A percentile compares a stretch with the other conserved stretches of the same genome.
Evolutionary conservation across 768 basidiomycete species (phyloP).

Genomic region (Steccherinum ochraceum): DNA sequence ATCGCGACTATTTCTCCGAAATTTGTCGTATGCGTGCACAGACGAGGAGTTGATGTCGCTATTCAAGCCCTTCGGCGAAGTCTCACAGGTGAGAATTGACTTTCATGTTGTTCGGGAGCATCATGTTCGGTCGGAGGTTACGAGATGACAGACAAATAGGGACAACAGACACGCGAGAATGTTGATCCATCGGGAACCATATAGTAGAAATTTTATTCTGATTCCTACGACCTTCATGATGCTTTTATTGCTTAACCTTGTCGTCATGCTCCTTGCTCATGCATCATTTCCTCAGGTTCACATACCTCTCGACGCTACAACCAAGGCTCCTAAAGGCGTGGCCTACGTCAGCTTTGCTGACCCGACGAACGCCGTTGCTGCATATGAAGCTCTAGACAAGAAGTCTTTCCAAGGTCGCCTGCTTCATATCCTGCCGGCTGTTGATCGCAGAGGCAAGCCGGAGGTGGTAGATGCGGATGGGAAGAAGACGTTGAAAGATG

Average conservation of each 20-base stretch:
- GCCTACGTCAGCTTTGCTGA: constrained; percentile 51
- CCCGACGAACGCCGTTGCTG: constrained; percentile 48
- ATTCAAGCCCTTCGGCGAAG: constrained; percentile 62
- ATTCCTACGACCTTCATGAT: constrained; percentile 9
- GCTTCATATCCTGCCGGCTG: constrained; percentile 83
- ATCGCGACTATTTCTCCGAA: constrained; percentile 85
- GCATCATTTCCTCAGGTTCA: constrained; percentile 37
- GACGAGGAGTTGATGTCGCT: constrained; percentile 59
- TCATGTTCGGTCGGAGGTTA: constrained; percentile 6
- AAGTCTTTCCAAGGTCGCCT: constrained; percentile 88
- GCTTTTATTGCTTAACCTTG: constrained; percentile 1
- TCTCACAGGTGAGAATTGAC: constrained; percentile 61
- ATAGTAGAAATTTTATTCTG: constrained; percentile 51
- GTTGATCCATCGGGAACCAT: constrained; percentile 43
- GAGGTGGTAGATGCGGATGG: constrained; percentile 34
- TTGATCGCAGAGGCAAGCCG: constrained; percentile 51
- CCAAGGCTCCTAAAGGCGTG: constrained; percentile 50
- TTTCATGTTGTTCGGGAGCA: constrained; percentile 1
- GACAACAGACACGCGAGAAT: constrained; percentile 50
- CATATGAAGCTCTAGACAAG: constrained; percentile 75
- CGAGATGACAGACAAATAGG: constrained; percentile 46
- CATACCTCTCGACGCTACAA: constrained; percentile 42
- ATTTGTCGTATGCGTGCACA: constrained; percentile 83
- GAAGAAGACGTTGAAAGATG: constrained; percentile 55
- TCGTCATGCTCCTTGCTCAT: constrained; percentile 1